Conservation (phyloP, 2,329 filamentous ascomycete genomes). For the Fusarium coicis region DNA sequence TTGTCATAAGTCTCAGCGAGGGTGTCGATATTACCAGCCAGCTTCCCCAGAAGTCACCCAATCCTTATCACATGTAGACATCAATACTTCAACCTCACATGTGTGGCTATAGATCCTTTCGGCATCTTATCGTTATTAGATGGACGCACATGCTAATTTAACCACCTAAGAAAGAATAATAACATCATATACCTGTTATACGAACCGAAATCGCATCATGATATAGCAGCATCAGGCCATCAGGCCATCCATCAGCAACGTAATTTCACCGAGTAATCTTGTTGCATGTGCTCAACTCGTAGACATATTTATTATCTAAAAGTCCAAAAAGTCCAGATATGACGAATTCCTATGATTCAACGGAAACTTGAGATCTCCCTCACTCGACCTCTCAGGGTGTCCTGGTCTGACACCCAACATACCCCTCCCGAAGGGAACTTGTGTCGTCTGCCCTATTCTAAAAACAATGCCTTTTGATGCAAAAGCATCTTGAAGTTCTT, state of each 20-base stretch:
- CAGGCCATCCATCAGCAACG: not conserved
- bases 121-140: accelerated
- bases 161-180: not conserved
- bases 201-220: not conserved
- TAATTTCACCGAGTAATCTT: not conserved
- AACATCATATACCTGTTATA: not conserved
- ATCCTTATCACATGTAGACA: not conserved
- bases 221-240: not conserved
- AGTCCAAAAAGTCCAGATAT: constrained; percentile 25
- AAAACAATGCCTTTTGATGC: constrained; percentile 32
- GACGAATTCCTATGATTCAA: constrained; percentile 26
- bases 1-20: not conserved
- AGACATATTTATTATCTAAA: not conserved
- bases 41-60: not conserved
- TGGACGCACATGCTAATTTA: not conserved
- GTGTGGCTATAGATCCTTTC: accelerated
- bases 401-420: constrained; percentile 44
- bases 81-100: not conserved
- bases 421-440: constrained; percentile 41
- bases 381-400: constrained; percentile 25
- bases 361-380: constrained; percentile 35
- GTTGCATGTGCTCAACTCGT: constrained; percentile 3
- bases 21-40: not conserved
- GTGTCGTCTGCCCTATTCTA: constrained; percentile 38
- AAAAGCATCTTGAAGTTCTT: constrained; percentile 34